Evolutionary conservation across 2,329 filamentous ascomycete genomes (phyloP).

Genomic region (Verticillium klebahnii): DNA sequence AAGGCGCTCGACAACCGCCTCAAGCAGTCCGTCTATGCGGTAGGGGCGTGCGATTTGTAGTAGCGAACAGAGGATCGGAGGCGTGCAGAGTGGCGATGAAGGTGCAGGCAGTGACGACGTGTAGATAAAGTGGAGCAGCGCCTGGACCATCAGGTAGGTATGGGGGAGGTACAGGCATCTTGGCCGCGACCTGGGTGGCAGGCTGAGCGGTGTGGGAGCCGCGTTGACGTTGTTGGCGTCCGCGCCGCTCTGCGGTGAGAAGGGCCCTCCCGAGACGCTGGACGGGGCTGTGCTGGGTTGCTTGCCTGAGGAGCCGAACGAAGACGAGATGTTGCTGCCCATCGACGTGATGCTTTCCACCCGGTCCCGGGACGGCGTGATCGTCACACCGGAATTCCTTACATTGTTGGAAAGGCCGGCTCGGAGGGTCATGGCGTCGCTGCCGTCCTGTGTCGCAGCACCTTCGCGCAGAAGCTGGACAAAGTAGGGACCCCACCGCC

Average conservation of each 20-base stretch:
- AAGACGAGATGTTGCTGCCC: slow-evolving; percentile 34
- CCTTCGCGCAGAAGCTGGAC: slow-evolving; percentile 85
- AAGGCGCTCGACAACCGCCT: slow-evolving; percentile 86
- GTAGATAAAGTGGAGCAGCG: slow-evolving; percentile 89
- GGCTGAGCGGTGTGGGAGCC: slow-evolving; percentile 50
- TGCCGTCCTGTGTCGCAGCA: slow-evolving; percentile 64
- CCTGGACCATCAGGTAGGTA: slow-evolving; percentile 82
- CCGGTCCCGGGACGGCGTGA: slow-evolving; percentile 61
- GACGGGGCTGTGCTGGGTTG: slow-evolving; percentile 40
- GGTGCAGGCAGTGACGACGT: slow-evolving; percentile 80
- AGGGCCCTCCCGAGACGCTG: slow-evolving; percentile 26
- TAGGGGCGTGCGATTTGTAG: slow-evolving; percentile 92
- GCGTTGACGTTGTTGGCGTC: slow-evolving; percentile 48
- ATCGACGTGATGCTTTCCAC: slow-evolving; percentile 44
- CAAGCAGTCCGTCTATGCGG: slow-evolving; percentile 84
- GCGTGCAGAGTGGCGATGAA: slow-evolving; percentile 76
- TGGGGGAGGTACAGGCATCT: slow-evolving; percentile 90
- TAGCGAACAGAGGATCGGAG: slow-evolving; percentile 92
- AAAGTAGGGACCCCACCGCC: slow-evolving; percentile 94
- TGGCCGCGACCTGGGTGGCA: slow-evolving; percentile 64
- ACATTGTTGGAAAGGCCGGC: slow-evolving; percentile 54
- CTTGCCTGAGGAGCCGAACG: slow-evolving; percentile 32
- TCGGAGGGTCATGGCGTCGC: slow-evolving; percentile 71
- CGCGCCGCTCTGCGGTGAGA: slow-evolving; percentile 19
- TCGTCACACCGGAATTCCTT: slow-evolving; percentile 79